Evolutionary conservation across 768 basidiomycete species (phyloP).

Genomic region (Boletus barrowsii): DNA sequence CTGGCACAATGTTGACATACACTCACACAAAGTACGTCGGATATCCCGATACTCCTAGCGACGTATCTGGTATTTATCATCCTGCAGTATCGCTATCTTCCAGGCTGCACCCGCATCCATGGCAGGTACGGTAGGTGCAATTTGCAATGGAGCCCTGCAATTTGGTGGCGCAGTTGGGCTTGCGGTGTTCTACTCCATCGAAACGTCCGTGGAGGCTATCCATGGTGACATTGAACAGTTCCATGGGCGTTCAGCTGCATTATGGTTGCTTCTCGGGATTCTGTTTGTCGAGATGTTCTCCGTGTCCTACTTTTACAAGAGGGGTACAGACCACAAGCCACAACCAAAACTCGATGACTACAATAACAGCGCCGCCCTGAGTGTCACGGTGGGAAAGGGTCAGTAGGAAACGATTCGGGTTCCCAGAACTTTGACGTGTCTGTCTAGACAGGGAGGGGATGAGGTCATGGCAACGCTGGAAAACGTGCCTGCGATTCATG

Average conservation of each 20-base stretch:
- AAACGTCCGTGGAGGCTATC: conserved; percentile 39
- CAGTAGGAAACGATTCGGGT: background rate
- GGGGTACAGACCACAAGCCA: conserved; percentile 7
- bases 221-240: conserved; percentile 33
- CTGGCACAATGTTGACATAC: conserved; percentile 44
- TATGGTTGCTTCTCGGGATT: conserved; percentile 43
- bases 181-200: conserved; percentile 47
- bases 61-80: background rate
- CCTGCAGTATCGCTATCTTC: conserved; percentile 47
- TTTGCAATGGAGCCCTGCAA: conserved; percentile 54
- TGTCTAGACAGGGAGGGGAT: too few species aligned
- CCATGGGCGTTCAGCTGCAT: conserved; percentile 42
- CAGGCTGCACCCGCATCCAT: conserved; percentile 44
- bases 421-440: background rate
- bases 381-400: background rate
- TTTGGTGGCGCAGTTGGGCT: conserved; percentile 50
- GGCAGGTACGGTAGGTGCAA: conserved; percentile 53
- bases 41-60: background rate
- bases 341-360: background rate
- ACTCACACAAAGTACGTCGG: conserved; percentile 46
- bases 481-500: too few species aligned
- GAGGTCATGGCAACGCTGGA: too few species aligned
- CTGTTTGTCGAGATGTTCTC: conserved; percentile 31
- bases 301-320: conserved; percentile 36
- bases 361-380: background rate